Base-by-base conservation (phyloP, 2,329 filamentous ascomycete genomes). In the Colletotrichum echinochloae region DNA sequence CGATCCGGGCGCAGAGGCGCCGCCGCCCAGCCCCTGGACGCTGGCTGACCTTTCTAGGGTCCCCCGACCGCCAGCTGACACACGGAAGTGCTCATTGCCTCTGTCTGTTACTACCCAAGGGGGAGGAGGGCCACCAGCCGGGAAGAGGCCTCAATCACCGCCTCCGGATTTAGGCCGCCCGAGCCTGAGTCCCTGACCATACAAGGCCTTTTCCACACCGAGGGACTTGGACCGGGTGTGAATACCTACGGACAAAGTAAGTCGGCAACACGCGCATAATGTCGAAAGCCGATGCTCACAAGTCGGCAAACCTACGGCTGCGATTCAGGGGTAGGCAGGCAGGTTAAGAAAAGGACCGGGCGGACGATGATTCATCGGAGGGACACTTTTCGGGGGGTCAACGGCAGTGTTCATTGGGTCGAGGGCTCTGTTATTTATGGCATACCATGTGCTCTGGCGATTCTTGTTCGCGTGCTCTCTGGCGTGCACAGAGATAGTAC, bases 41-140 rank as follows among this genome's bases (percentile, higher is more conserved):
- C 44, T 60, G 48, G 63, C 44, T 60, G 48, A 55, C 61, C 63
- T 28, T n/a, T 65, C 41, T 54, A 39, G 20, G 60, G 62, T 46
- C 20, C 30, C 30, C 56, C 64, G 30, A 62, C 52, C 41, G 67
- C 64, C 57, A 70, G 68, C 64, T 67, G 68, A 62, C 59, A 70
- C 57, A 57, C 63, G 51, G 64, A 46, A 64, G 52, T 55, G 23
- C 54, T 14, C 55, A 14, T 49, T 11, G 33, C 37, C 33, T 41
- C 62, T 23, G 26, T 41, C 62, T 23, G 26, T 30, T 20, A 28
- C 6, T 41, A 23, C 20, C 12, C 6, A 1, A 26, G 26, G 5
- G 37, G 37, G 8, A 6, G 41, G 28, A 12, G 26, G 23, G 55
- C 9, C 37, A 44, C 37, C 44, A 46, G n/a, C 37, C 37, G 8